These are phyloP conservation scores for Cupressus sempervirens DNA, from an alignment of 75 land plant species.

Conservation along the genomic window DNA sequence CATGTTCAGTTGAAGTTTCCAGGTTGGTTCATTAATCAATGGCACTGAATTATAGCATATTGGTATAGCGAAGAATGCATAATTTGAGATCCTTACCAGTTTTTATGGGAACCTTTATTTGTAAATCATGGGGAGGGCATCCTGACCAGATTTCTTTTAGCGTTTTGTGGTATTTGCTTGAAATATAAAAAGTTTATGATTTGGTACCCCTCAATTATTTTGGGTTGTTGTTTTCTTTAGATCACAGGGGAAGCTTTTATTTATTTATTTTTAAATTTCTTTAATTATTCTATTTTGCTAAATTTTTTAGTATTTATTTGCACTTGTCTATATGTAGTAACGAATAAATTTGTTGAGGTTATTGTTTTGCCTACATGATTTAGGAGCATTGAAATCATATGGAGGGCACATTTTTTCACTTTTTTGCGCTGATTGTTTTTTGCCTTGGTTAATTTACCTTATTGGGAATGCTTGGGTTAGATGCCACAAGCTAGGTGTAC, in stretches of 20 bases:
- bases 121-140: not conserved
- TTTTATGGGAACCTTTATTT: not conserved
- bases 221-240: not conserved
- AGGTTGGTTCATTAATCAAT: conserved; percentile 9
- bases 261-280: too few relatives aligned
- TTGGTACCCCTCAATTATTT: not conserved
- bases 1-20: conserved; percentile 20
- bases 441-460: too few relatives aligned
- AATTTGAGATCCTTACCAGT: not conserved
- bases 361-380: too few relatives aligned
- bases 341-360: too few relatives aligned
- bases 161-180: not conserved
- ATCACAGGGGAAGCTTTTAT: not conserved
- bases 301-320: too few relatives aligned
- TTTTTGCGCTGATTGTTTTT: too few relatives aligned
- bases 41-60: not conserved
- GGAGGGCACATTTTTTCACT: too few relatives aligned
- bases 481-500: too few relatives aligned
- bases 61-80: not conserved
- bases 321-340: too few relatives aligned
- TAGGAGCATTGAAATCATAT: too few relatives aligned
- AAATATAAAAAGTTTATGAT: not conserved
- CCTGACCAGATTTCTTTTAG: not conserved
- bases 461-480: too few relatives aligned
- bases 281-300: too few relatives aligned